phyloP scores from a whole-genome alignment of 495 filamentous ascomycete genomes.

The Bombardia bombarda region DNA sequence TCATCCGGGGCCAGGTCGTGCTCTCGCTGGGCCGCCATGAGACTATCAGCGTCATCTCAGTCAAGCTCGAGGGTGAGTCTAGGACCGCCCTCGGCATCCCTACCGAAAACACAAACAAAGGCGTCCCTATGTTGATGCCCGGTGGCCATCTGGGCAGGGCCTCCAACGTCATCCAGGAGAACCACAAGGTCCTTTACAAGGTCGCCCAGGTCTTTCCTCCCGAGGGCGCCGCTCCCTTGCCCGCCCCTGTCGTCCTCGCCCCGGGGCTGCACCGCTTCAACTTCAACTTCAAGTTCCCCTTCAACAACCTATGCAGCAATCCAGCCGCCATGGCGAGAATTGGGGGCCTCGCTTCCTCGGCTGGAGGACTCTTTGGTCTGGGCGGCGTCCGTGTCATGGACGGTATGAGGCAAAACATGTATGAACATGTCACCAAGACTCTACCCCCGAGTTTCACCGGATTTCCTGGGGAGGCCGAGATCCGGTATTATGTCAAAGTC shows the following conservation, averaged over 20 bases:
- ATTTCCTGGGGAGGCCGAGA: conserved; percentile 75
- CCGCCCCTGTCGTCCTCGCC: conserved; percentile 57
- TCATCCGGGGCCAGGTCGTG: conserved; percentile 58
- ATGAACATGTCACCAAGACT: conserved; percentile 71
- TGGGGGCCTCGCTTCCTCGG: conserved; percentile 33
- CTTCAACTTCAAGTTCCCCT: conserved; percentile 86
- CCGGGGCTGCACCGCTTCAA: conserved; percentile 80
- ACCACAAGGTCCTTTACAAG: conserved; percentile 55
- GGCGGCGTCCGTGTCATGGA: conserved; percentile 44
- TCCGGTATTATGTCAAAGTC: conserved; percentile 87
- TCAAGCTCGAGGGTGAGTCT: conserved; percentile 91
- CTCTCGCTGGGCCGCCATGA: conserved; percentile 56
- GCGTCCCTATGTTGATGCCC: conserved; percentile 16
- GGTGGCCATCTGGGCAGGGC: conserved; percentile 17
- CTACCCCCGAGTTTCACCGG: conserved; percentile 81
- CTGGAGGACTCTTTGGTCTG: conserved; percentile 29
- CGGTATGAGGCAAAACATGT: conserved; percentile 42
- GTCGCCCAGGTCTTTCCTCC: conserved; percentile 74
- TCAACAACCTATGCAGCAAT: conserved; percentile 79
- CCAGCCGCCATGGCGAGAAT: conserved; percentile 36
- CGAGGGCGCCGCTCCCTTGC: conserved; percentile 53
- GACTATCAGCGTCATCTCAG: conserved; percentile 67
- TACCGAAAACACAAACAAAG: conserved; percentile 9
- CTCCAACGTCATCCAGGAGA: conserved; percentile 36
- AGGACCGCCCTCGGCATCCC: conserved; percentile 46